phyloP scores from a whole-genome alignment of 2,329 filamentous ascomycete species.

The Hypoxylon sp. region DNA sequence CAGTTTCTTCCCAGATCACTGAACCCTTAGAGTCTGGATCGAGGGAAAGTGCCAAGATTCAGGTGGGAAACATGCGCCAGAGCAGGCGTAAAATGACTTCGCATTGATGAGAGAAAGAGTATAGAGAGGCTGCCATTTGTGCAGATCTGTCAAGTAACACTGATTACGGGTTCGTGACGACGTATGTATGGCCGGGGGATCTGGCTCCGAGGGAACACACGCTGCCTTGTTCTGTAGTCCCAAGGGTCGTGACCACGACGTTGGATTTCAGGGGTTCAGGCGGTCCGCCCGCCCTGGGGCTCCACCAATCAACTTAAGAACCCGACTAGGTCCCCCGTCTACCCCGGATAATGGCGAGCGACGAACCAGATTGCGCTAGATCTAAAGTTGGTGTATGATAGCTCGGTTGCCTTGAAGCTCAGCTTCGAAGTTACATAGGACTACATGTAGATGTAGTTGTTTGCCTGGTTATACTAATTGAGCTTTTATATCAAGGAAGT shows the following conservation, averaged over 20 bases:
- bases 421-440: background rate
- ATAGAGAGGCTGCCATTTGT: conserved; percentile 12
- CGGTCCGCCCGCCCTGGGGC: conserved; percentile 20
- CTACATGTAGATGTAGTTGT: background rate
- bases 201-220: conserved; percentile 37
- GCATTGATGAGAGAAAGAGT: background rate
- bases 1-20: background rate
- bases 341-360: conserved; percentile 31
- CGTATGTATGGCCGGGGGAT: conserved; percentile 27
- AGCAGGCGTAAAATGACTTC: background rate
- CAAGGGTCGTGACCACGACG: background rate
- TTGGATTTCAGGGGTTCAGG: conserved; percentile 21
- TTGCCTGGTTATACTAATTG: background rate
- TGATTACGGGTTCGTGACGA: conserved; percentile 13
- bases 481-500: too few species aligned
- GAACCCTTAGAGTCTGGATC: background rate
- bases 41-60: background rate
- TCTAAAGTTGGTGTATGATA: background rate
- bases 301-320: conserved; percentile 39
- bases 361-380: background rate
- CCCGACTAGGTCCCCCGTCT: conserved; percentile 18
- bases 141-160: conserved; percentile 34
- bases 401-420: background rate
- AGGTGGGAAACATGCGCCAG: conserved; percentile 6
- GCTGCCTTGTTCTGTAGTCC: conserved; percentile 7